Evolutionary conservation across 164 flowering plant species (phyloP), one percentile per base, ranked within the genome.

Genomic region (Umbilicus rupestris): DNA sequence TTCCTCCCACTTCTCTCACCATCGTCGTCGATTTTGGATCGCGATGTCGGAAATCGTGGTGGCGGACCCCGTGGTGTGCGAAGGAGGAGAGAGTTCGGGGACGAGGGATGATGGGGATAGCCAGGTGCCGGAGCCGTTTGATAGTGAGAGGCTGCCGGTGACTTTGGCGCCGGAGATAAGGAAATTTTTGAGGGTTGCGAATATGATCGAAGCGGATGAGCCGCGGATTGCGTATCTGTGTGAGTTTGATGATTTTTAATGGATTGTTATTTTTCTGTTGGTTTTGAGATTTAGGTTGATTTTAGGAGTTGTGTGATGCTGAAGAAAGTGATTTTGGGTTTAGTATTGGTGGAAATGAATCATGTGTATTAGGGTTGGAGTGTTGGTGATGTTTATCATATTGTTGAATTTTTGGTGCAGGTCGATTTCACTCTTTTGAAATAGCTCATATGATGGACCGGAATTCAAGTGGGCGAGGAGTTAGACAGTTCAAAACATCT

Each of bases 151-250:
- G 67, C 60, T 93, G 80, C 98, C 98, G 0, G 78, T 79, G 3
- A 73, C 85, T 68, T 72, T 93, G 72, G 79, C 77, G 64, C 67
- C 86, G 0, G 83, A 80, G 24, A 84, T 90, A 58, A 87, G 84
- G 19, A 77, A 66, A 42, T 90, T 88, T 67, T 88, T 93, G 72
- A 87, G 96, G 28, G 92, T 90, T n/a, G 98, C 98, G 1, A 89
- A 93, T 71, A 78, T 78, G 84, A 73, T 93, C 62, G 85, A 83
- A 52, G 12, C 5, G 14, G 80, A 82, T 37, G 88, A 83, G 58
- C 96, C 98, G 71, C 92, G 94, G 24, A 78, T 81, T 63, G 90
- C 98, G 29, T 88, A 87, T 73, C 80, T 93, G 0, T 93, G 98
- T 90, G 76, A 75, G 89, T 62, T 12, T 39, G 29, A 45, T 44